Evolutionary conservation across 345 rosid species (phyloP).

Genomic region (Arabidopsis suecica): DNA sequence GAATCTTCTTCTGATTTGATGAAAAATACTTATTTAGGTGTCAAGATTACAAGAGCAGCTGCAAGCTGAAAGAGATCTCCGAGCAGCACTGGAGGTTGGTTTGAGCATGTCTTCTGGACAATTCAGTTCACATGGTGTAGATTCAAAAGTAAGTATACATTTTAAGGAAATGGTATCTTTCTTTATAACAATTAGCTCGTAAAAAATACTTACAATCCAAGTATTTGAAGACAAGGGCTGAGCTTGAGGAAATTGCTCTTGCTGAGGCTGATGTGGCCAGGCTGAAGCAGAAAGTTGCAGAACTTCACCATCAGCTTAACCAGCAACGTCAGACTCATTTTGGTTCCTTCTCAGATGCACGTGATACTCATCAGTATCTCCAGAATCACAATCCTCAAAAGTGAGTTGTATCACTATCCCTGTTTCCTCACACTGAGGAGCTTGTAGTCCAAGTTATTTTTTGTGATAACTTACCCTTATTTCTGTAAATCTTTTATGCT

Average conservation of each 20-base stretch:
- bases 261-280: constrained; percentile 99
- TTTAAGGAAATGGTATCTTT: constrained; percentile 23
- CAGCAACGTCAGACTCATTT: constrained; percentile 92
- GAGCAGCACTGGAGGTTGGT: constrained; percentile 97
- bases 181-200: background rate
- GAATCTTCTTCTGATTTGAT: constrained; percentile 26
- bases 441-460: constrained; percentile 8
- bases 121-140: constrained; percentile 84
- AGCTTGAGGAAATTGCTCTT: constrained; percentile 99
- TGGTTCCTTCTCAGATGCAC: constrained; percentile 77
- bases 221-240: constrained; percentile 89
- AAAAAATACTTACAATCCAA: constrained; percentile 41
- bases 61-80: constrained; percentile 98
- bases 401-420: constrained; percentile 55
- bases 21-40: constrained; percentile 58
- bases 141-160: constrained; percentile 74
- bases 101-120: constrained; percentile 99
- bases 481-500: constrained; percentile 18
- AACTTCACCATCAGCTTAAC: constrained; percentile 96
- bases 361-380: constrained; percentile 75
- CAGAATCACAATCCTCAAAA: constrained; percentile 81
- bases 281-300: constrained; percentile 98
- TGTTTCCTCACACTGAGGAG: constrained; percentile 19
- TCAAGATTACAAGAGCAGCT: constrained; percentile 98
- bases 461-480: background rate